Conservation (phyloP, 345 rosid species). For the Lepidium sativum region DNA sequence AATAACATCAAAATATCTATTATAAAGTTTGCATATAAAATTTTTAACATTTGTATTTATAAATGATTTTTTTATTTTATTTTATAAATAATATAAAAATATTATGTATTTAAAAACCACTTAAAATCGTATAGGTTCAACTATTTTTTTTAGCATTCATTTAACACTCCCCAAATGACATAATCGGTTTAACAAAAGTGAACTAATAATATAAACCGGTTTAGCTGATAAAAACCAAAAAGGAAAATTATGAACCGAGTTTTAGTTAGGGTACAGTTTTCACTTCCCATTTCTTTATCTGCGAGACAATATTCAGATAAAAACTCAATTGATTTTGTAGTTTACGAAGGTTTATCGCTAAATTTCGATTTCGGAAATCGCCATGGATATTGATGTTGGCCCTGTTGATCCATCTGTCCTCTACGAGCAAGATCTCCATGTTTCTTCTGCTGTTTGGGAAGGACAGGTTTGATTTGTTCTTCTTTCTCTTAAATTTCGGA, state of each 20-base stretch:
- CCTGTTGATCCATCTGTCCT: slow-evolving; percentile 32
- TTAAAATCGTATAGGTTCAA: no score
- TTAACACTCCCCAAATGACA: no score
- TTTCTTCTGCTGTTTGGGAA: slow-evolving; percentile 34
- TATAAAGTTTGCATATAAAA: no score
- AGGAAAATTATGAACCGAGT: not conserved
- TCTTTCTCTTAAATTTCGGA: not conserved
- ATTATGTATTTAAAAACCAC: no score
- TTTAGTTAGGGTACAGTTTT: slow-evolving; percentile 1
- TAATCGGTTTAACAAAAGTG: not conserved
- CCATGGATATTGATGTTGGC: slow-evolving; percentile 32
- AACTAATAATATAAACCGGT: not conserved
- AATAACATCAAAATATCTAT: no score
- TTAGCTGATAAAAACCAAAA: no score
- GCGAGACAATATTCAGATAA: no score
- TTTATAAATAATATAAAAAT: no score
- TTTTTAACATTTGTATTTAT: no score
- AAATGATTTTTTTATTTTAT: no score
- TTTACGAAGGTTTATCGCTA: not conserved
- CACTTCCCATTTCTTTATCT: not conserved
- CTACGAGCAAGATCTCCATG: slow-evolving; percentile 30
- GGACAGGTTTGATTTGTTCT: slow-evolving; percentile 21
- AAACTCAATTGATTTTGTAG: no score
- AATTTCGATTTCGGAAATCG: not conserved
- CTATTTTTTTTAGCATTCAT: no score